Evolutionary conservation across 2,329 filamentous ascomycete genomes (phyloP).

Genomic region (Exophiala viscosa): DNA sequence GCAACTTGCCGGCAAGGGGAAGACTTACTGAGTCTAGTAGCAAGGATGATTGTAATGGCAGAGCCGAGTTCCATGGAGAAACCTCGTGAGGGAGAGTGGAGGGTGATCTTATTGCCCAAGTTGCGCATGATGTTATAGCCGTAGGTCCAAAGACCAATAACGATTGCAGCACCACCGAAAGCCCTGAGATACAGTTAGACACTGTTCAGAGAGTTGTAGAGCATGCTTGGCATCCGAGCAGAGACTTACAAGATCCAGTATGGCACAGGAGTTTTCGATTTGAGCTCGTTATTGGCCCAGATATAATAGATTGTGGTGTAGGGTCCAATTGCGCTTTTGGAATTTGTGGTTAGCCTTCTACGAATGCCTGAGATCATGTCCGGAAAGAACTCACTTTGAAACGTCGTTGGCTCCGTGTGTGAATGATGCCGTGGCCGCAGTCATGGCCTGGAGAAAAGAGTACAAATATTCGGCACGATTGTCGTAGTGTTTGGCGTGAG

Average conservation of each 20-base stretch:
- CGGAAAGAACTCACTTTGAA: background rate
- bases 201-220: no score
- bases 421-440: slow-evolving; percentile 48
- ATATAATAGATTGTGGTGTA: slow-evolving; percentile 67
- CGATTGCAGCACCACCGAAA: slow-evolving; percentile 62
- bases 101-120: slow-evolving; percentile 77
- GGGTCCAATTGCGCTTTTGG: slow-evolving; percentile 65
- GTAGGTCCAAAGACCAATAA: slow-evolving; percentile 67
- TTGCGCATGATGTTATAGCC: slow-evolving; percentile 83
- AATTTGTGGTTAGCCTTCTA: background rate
- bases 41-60: slow-evolving; percentile 69
- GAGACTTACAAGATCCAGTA: slow-evolving; percentile 61
- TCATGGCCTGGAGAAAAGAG: slow-evolving; percentile 53
- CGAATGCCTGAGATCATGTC: background rate
- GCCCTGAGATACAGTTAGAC: slow-evolving; percentile 35
- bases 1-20: no score
- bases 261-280: slow-evolving; percentile 62
- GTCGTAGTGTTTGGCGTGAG: slow-evolving; percentile 59
- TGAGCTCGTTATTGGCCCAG: slow-evolving; percentile 61
- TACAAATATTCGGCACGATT: slow-evolving; percentile 64
- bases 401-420: slow-evolving; percentile 72
- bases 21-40: slow-evolving; percentile 60
- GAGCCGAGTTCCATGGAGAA: slow-evolving; percentile 77
- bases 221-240: no score
- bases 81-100: slow-evolving; percentile 56